Evolutionary conservation across 2,329 filamentous ascomycete genomes (phyloP).

Genomic region (Orbilia ellipsospora): DNA sequence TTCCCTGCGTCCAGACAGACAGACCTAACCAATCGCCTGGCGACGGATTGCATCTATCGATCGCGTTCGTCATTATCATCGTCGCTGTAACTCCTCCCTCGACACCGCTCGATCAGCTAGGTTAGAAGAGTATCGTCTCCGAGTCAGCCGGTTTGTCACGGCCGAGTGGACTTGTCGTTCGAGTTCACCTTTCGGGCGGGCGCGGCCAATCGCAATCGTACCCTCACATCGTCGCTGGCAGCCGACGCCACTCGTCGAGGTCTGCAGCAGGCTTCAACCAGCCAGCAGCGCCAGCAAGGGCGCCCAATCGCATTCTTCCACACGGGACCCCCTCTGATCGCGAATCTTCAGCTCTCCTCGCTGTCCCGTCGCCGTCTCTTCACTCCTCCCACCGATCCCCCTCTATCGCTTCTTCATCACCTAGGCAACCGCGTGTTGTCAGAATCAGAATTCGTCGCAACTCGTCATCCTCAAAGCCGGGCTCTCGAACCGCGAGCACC

Average conservation of each 20-base stretch:
- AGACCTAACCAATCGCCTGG: conserved; percentile 21
- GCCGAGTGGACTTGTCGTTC: conserved; percentile 43
- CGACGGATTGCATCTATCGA: conserved; percentile 19
- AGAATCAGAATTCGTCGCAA: conserved; percentile 52
- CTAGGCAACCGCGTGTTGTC: conserved; percentile 45
- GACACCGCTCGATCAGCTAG: background rate
- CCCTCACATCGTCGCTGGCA: conserved; percentile 22
- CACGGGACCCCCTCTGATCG: background rate
- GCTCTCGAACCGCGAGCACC: conserved; percentile 39
- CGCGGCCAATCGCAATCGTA: conserved; percentile 34
- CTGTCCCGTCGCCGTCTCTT: conserved; percentile 29
- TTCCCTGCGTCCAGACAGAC: conserved; percentile 32
- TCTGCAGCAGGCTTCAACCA: conserved; percentile 1
- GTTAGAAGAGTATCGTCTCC: background rate
- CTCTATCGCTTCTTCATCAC: conserved; percentile 12
- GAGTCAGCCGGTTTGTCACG: conserved; percentile 41
- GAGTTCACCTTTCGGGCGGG: conserved; percentile 36
- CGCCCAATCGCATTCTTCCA: conserved; percentile 29
- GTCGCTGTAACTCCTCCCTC: background rate
- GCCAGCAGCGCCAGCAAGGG: conserved; percentile 25
- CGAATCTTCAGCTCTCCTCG: background rate
- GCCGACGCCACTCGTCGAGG: conserved; percentile 12
- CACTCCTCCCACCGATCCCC: conserved; percentile 11
- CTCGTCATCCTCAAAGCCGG: conserved; percentile 29
- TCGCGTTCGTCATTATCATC: conserved; percentile 19